A percentile compares a stretch with the other conserved stretches of the same genome.
These are phyloP conservation scores for Nakazawaea holstii DNA, from an alignment of 805 yeast genomes.

Conservation along the genomic window DNA sequence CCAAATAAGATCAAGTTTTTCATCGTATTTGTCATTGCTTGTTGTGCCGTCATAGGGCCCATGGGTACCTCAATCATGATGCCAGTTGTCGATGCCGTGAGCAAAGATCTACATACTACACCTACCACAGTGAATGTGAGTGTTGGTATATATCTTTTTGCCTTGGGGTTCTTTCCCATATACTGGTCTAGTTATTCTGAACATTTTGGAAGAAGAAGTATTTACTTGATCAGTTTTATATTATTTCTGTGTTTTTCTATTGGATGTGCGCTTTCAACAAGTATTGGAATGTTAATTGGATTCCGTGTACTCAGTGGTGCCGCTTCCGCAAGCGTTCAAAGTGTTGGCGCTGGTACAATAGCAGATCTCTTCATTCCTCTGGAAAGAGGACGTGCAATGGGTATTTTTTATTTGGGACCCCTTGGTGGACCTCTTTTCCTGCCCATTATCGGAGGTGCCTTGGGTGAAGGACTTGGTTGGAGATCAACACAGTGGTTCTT, in stretches of 20 bases:
- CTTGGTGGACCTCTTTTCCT: constrained; percentile 75
- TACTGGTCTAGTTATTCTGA: constrained; percentile 90
- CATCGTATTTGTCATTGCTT: constrained; percentile 62
- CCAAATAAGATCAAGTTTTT: constrained; percentile 42
- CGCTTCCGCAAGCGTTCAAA: constrained; percentile 78
- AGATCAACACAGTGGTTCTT: constrained; percentile 85
- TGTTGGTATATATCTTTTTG: constrained; percentile 70
- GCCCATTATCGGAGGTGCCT: constrained; percentile 77
- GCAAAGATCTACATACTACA: constrained; percentile 47
- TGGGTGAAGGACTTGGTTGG: constrained; percentile 75
- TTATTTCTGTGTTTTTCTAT: constrained; percentile 61
- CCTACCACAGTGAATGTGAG: constrained; percentile 65
- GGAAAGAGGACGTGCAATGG: constrained; percentile 75
- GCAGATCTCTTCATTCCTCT: constrained; percentile 64
- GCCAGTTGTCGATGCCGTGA: constrained; percentile 68
- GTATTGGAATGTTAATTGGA: constrained; percentile 56
- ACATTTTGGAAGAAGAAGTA: constrained; percentile 65
- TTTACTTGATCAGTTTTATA: constrained; percentile 63
- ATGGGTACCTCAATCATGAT: constrained; percentile 83
- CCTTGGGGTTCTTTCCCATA: constrained; percentile 75
- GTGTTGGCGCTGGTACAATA: constrained; percentile 87
- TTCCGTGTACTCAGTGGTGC: constrained; percentile 75
- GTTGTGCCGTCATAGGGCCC: constrained; percentile 77
- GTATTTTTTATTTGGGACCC: constrained; percentile 75
- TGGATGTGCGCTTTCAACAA: constrained; percentile 65